These are phyloP conservation scores for Arabidopsis suecica DNA, from an alignment of 345 rosid species.

Conservation along the genomic window DNA sequence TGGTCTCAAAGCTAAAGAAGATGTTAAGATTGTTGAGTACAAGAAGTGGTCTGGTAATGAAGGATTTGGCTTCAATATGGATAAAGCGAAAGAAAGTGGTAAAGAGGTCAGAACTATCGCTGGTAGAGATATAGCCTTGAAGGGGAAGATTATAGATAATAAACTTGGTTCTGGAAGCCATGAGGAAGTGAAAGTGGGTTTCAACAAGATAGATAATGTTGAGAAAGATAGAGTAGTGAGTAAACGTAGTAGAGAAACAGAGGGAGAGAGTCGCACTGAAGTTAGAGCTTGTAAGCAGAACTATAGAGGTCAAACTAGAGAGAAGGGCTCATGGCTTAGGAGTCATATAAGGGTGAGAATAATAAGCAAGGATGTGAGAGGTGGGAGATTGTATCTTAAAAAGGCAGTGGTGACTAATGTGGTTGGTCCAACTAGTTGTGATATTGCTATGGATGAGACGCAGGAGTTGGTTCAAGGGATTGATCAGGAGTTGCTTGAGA, in stretches of 20 bases:
- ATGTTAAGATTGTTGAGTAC: slow-evolving; percentile 58
- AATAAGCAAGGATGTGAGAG: slow-evolving; percentile 67
- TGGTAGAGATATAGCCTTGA: too few species aligned
- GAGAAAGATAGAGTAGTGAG: slow-evolving; percentile 26
- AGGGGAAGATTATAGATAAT: slow-evolving; percentile 40
- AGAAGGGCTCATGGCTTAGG: slow-evolving; percentile 62
- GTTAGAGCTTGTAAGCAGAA: slow-evolving; percentile 7
- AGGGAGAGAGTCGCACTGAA: slow-evolving; percentile 14
- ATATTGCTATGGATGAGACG: slow-evolving; percentile 73
- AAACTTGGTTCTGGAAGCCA: slow-evolving; percentile 20
- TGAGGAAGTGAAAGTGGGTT: neutral
- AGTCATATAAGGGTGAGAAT: slow-evolving; percentile 77
- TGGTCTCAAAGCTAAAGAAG: slow-evolving; percentile 67
- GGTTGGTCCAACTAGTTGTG: slow-evolving; percentile 71
- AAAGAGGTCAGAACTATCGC: neutral
- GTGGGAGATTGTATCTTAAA: slow-evolving; percentile 78
- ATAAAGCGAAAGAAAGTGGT: neutral
- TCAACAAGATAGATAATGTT: slow-evolving; percentile 49
- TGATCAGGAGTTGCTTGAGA: slow-evolving; percentile 80
- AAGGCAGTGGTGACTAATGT: slow-evolving; percentile 81
- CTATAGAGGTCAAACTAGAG: slow-evolving; percentile 23
- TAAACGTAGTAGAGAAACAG: slow-evolving; percentile 39
- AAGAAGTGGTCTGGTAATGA: slow-evolving; percentile 49
- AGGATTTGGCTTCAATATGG: slow-evolving; percentile 55
- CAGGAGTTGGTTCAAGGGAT: slow-evolving; percentile 75